Evolutionary conservation across 768 basidiomycete species (phyloP).

Genomic region (Clitopilus passeckerianus): DNA sequence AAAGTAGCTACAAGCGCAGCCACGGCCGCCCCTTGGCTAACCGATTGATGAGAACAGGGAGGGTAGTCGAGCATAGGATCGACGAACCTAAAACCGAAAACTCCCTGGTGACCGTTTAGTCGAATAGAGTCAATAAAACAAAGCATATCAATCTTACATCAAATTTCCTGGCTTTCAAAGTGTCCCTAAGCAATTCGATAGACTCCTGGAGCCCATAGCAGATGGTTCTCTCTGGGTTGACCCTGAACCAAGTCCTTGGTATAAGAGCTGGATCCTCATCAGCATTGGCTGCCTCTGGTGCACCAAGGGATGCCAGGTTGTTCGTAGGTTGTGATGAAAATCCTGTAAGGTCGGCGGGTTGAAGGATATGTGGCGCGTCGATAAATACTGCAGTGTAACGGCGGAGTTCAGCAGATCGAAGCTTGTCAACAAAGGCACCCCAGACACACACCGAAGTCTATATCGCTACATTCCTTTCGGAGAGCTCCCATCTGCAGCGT

Average conservation of each 20-base stretch:
- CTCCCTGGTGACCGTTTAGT: conserved; percentile 43
- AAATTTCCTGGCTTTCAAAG: conserved; percentile 55
- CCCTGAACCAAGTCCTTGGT: conserved; percentile 71
- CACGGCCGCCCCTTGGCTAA: conserved; percentile 74
- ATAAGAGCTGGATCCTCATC: conserved; percentile 45
- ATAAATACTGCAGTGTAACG: conserved; percentile 51
- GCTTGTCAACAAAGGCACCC: not conserved
- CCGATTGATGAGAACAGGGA: conserved; percentile 2
- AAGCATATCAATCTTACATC: conserved; percentile 37
- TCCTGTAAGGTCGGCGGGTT: conserved; percentile 53
- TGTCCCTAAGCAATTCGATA: conserved; percentile 46
- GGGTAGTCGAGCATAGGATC: not conserved
- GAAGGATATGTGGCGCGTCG: conserved; percentile 64
- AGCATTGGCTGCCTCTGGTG: conserved; percentile 32
- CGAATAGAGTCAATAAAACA: not conserved
- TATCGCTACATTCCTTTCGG: conserved; percentile 53
- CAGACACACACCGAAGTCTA: conserved; percentile 53
- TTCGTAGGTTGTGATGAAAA: conserved; percentile 17
- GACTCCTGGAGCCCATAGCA: conserved; percentile 56
- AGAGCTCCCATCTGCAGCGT: conserved; percentile 59
- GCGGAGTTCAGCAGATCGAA: not conserved
- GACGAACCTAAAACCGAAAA: conserved; percentile 68
- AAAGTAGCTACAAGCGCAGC: conserved; percentile 67
- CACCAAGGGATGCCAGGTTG: conserved; percentile 20
- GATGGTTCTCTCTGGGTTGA: conserved; percentile 45